phyloP scores from a whole-genome alignment of 768 basidiomycete species.

The Coprinopsis strossmayeri region DNA sequence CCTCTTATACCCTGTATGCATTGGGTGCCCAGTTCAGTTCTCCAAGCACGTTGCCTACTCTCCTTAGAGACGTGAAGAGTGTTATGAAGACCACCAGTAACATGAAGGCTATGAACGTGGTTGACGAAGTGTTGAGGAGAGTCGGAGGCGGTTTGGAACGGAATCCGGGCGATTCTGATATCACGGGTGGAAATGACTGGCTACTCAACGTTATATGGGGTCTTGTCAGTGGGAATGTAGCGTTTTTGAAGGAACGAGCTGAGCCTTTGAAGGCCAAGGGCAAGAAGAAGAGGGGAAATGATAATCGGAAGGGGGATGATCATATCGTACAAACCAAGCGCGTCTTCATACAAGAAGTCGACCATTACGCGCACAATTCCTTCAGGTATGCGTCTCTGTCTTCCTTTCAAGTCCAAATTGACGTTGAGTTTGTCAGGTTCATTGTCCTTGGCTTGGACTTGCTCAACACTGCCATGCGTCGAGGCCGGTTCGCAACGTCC shows the following conservation, averaged over 20 bases:
- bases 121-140: constrained; percentile 84
- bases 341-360: constrained; percentile 40
- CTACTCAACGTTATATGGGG: constrained; percentile 65
- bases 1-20: constrained; percentile 9
- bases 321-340: constrained; percentile 78
- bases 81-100: constrained; percentile 77
- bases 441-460: constrained; percentile 89
- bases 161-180: constrained; percentile 35
- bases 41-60: constrained; percentile 38
- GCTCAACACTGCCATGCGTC: constrained; percentile 79
- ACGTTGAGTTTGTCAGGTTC: constrained; percentile 44
- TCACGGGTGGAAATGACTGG: constrained; percentile 39
- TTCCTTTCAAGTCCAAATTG: background rate
- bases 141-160: constrained; percentile 80
- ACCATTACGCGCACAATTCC: constrained; percentile 83
- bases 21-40: constrained; percentile 61
- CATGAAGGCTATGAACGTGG: constrained; percentile 69
- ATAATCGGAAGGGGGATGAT: constrained; percentile 37
- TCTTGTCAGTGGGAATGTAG: constrained; percentile 84
- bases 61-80: constrained; percentile 7
- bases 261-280: constrained; percentile 27
- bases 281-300: constrained; percentile 30
- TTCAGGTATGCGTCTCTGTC: constrained; percentile 51
- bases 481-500: constrained; percentile 80
- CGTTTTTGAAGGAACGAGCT: constrained; percentile 66